These are phyloP conservation scores for Monosporascus sp. DNA, from an alignment of 2,329 filamentous ascomycete genomes.

Conservation along the genomic window DNA sequence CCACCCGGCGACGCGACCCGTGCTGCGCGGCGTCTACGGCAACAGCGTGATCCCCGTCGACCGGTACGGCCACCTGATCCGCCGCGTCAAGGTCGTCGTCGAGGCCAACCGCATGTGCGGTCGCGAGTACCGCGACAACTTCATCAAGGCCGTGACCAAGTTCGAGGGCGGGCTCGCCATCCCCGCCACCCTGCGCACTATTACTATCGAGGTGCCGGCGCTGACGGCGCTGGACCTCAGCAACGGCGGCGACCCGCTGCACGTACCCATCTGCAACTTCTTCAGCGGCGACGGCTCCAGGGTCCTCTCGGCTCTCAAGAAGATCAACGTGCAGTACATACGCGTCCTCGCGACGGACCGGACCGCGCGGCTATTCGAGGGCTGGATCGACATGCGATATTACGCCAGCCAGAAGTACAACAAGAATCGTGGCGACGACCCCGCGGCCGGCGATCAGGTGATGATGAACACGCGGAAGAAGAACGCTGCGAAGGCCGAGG, in stretches of 20 bases:
- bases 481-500: background rate
- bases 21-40: conserved; percentile 24
- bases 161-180: conserved; percentile 23
- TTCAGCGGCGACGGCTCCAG: conserved; percentile 20
- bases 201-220: conserved; percentile 38
- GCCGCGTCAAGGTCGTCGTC: conserved; percentile 36
- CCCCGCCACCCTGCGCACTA: conserved; percentile 30
- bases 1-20: conserved; percentile 3
- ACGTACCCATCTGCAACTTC: conserved; percentile 32
- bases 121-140: conserved; percentile 15
- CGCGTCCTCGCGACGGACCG: conserved; percentile 27
- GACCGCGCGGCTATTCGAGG: conserved; percentile 10
- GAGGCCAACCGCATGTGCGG: conserved; percentile 33
- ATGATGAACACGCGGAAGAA: conserved; percentile 4
- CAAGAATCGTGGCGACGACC: conserved; percentile 1
- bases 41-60: conserved; percentile 24
- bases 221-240: conserved; percentile 3
- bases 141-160: conserved; percentile 31
- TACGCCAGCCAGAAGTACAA: conserved; percentile 9
- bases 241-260: background rate
- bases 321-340: conserved; percentile 31
- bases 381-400: conserved; percentile 15
- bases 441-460: conserved; percentile 8
- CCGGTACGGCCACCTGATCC: conserved; percentile 34
- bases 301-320: conserved; percentile 26